These are phyloP conservation scores for Colletotrichum sidae DNA, from an alignment of 2,329 filamentous ascomycete species.

Conservation along the genomic window DNA sequence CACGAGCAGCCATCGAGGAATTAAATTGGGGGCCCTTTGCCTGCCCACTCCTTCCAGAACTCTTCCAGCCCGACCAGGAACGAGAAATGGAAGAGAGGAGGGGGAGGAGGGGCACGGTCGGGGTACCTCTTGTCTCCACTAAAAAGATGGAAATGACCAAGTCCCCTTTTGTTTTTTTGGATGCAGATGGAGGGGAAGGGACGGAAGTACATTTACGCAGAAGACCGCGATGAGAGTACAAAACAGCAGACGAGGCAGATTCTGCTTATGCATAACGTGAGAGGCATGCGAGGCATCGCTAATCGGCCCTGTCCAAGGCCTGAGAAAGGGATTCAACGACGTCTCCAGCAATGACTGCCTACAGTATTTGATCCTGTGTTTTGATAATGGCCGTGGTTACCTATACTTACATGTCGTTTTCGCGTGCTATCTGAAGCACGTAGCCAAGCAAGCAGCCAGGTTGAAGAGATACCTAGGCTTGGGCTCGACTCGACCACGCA, in stretches of 20 bases:
- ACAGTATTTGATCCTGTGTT: too few species aligned
- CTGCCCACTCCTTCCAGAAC: slow-evolving; percentile 35
- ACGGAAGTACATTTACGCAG: too few species aligned
- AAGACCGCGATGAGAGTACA: too few species aligned
- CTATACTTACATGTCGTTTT: too few species aligned
- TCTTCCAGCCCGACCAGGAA: slow-evolving; percentile 13
- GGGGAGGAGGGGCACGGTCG: not conserved
- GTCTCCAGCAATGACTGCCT: not conserved
- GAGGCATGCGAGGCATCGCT: slow-evolving; percentile 18
- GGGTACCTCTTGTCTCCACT: not conserved
- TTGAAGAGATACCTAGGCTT: too few species aligned
- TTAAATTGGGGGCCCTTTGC: slow-evolving; percentile 2
- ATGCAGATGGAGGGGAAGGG: too few species aligned
- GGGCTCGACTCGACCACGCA: too few species aligned
- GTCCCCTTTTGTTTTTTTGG: too few species aligned
- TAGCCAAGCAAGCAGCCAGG: too few species aligned
- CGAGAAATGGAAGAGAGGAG: slow-evolving; percentile 4
- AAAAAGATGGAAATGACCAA: not conserved
- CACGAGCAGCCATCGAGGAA: slow-evolving; percentile 19
- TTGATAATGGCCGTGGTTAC: too few species aligned
- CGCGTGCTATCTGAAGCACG: too few species aligned
- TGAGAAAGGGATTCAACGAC: not conserved
- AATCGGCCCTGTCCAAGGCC: slow-evolving; percentile 12
- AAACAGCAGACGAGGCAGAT: not conserved
- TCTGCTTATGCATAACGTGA: slow-evolving; percentile 23